A percentile compares a stretch with the other conserved stretches of the same genome.
These are phyloP conservation scores for Cochlearia excelsa DNA, from an alignment of 345 rosid species.

Conservation along the genomic window DNA sequence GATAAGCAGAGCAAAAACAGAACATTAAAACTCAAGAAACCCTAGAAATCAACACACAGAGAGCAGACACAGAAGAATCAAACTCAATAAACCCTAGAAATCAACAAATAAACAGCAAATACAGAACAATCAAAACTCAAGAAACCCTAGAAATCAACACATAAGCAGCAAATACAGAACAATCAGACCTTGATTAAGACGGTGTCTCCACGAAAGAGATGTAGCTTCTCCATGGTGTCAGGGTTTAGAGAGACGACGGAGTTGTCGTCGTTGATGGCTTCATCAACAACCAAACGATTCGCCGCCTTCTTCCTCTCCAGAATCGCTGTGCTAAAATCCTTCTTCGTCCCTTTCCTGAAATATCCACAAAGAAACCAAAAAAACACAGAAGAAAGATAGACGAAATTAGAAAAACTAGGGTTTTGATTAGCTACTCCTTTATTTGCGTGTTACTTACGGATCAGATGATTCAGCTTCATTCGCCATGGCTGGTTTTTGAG, in stretches of 20 bases:
- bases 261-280: slow-evolving; percentile 69
- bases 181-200: slow-evolving; percentile 56
- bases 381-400: neutral
- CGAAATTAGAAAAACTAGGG: neutral
- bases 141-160: too few relatives aligned
- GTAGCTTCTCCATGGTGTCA: slow-evolving; percentile 74
- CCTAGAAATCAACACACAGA: neutral
- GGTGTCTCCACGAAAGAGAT: slow-evolving; percentile 73
- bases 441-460: slow-evolving; percentile 41
- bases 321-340: slow-evolving; percentile 68
- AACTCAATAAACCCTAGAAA: neutral
- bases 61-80: neutral
- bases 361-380: neutral
- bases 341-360: slow-evolving; percentile 53
- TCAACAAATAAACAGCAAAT: too few relatives aligned
- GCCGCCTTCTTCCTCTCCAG: slow-evolving; percentile 67
- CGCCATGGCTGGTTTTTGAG: slow-evolving; percentile 32
- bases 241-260: slow-evolving; percentile 65
- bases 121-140: too few relatives aligned
- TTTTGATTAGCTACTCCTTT: too few relatives aligned
- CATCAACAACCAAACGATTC: slow-evolving; percentile 66
- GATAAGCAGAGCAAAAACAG: neutral
- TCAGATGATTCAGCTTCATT: slow-evolving; percentile 50
- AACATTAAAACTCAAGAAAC: neutral
- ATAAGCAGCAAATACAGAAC: neutral